Percentiles rank a stretch among this genome's conserved stretches.
Conservation (phyloP, 352 stramenopile species). For the Phytophthora kernoviae region DNA sequence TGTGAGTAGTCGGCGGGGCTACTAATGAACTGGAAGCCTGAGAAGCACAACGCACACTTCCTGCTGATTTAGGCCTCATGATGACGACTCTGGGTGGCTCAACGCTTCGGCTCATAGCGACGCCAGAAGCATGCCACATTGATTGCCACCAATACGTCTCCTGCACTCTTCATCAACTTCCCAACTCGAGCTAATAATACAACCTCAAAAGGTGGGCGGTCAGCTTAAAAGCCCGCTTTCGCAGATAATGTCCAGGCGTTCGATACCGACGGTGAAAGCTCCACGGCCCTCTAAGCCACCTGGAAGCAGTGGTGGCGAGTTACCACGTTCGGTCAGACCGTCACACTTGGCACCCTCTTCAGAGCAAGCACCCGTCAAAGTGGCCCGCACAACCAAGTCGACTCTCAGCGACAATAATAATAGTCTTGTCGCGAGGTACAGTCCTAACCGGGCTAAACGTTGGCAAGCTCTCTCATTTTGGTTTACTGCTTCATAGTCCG, state of each 20-base stretch:
- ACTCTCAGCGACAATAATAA: conserved; percentile 18
- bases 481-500: conserved; percentile 16
- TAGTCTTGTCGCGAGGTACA: conserved; percentile 16
- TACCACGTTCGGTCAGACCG: conserved; percentile 15
- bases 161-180: not conserved
- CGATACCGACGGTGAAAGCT: not conserved
- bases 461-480: not conserved
- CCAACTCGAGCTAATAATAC: conserved; percentile 9
- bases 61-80: conserved; percentile 29
- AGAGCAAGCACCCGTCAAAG: conserved; percentile 12
- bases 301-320: conserved; percentile 10
- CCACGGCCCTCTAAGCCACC: conserved; percentile 24
- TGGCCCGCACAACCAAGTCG: not conserved
- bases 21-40: conserved; percentile 3
- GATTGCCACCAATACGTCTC: too few relatives aligned
- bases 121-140: not conserved
- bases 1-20: not conserved
- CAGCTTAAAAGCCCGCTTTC: not conserved
- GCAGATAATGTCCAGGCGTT: conserved; percentile 14
- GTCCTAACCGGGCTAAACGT: too few relatives aligned
- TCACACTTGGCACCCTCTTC: conserved; percentile 12
- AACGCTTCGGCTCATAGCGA: conserved; percentile 17
- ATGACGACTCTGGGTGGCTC: conserved; percentile 34
- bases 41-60: conserved; percentile 3
- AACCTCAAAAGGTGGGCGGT: not conserved